phyloP scores from a whole-genome alignment of 441 rosid species.

The Gossypium aridum region DNA sequence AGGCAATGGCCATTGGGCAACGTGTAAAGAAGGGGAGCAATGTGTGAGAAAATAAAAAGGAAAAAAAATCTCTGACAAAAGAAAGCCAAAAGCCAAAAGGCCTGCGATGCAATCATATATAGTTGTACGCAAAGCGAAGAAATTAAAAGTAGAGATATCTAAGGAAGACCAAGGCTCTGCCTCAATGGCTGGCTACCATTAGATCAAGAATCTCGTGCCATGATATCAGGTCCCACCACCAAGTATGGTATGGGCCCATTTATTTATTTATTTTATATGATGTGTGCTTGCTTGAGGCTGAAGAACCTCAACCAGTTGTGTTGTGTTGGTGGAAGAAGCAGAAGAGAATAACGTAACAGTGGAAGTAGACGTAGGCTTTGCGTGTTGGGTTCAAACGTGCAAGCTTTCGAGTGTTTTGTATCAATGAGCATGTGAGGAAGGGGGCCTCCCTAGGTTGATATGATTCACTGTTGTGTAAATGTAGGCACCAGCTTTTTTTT shows the following conservation, averaged over 20 bases:
- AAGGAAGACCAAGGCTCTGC: slow-evolving; percentile 30
- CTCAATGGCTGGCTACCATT: slow-evolving; percentile 14
- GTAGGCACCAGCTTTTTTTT: slow-evolving; percentile 15
- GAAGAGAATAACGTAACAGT: slow-evolving; percentile 39
- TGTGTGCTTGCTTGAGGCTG: background rate
- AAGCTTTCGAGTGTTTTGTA: slow-evolving; percentile 36
- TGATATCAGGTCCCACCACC: slow-evolving; percentile 23
- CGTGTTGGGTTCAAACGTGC: slow-evolving; percentile 32
- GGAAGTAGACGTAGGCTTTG: slow-evolving; percentile 49
- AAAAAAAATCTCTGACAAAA: slow-evolving; percentile 10
- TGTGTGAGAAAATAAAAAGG: background rate
- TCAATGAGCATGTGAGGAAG: background rate
- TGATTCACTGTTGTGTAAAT: slow-evolving; percentile 37
- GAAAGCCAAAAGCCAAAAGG: slow-evolving; percentile 11
- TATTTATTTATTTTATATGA: background rate
- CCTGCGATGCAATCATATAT: slow-evolving; percentile 50
- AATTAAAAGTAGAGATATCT: slow-evolving; percentile 23
- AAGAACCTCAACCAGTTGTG: slow-evolving; percentile 1
- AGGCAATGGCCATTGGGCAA: background rate
- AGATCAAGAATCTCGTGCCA: slow-evolving; percentile 29
- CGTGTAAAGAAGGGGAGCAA: slow-evolving; percentile 7
- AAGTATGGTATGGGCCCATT: background rate
- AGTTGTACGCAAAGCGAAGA: slow-evolving; percentile 31
- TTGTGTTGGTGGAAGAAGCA: slow-evolving; percentile 3
- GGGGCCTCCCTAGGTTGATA: slow-evolving; percentile 28